Percentiles rank a stretch among this genome's conserved stretches.
Conservation (phyloP, 2,329 filamentous ascomycete species). For the Claviceps quebecensis region DNA sequence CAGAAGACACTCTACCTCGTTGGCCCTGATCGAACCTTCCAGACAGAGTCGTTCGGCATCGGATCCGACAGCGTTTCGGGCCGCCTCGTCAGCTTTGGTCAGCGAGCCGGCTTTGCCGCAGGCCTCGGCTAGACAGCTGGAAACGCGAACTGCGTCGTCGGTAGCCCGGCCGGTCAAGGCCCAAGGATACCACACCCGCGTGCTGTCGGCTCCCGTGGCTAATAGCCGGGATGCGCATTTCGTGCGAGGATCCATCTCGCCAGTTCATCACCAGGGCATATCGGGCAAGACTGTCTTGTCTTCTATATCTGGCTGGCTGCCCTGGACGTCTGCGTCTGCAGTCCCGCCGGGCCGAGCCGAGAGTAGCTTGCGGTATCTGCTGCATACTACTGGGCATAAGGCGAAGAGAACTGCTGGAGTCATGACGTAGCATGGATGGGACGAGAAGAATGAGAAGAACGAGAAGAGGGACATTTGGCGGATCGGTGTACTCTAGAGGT, state of each 20-base stretch:
- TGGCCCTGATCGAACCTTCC: conserved; percentile 25
- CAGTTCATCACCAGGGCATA: conserved; percentile 10
- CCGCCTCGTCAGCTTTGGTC: conserved; percentile 29
- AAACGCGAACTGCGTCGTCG: conserved; percentile 24
- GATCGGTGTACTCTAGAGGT: too few relatives aligned
- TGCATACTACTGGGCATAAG: not conserved
- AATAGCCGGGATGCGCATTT: conserved; percentile 15
- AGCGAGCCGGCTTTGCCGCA: conserved; percentile 43
- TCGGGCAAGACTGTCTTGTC: conserved; percentile 20
- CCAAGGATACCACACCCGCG: not conserved
- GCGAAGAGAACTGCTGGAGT: not conserved
- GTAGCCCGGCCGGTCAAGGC: conserved; percentile 4
- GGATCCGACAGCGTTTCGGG: conserved; percentile 17
- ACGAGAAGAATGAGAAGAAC: too few relatives aligned
- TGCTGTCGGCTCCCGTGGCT: conserved; percentile 1
- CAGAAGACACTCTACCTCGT: conserved; percentile 17
- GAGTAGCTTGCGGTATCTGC: conserved; percentile 3
- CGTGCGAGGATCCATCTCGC: conserved; percentile 16
- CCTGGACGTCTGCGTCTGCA: conserved; percentile 22
- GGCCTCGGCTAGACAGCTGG: conserved; percentile 37
- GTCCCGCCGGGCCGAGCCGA: not conserved
- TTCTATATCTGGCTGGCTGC: conserved; percentile 31
- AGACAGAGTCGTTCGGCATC: conserved; percentile 17
- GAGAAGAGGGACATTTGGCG: too few relatives aligned
- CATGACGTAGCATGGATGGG: too few relatives aligned